Evolutionary conservation across 495 filamentous ascomycete genomes (phyloP), one percentile per base, ranked within the genome.

Genomic region (Aspergillus homomorphus): DNA sequence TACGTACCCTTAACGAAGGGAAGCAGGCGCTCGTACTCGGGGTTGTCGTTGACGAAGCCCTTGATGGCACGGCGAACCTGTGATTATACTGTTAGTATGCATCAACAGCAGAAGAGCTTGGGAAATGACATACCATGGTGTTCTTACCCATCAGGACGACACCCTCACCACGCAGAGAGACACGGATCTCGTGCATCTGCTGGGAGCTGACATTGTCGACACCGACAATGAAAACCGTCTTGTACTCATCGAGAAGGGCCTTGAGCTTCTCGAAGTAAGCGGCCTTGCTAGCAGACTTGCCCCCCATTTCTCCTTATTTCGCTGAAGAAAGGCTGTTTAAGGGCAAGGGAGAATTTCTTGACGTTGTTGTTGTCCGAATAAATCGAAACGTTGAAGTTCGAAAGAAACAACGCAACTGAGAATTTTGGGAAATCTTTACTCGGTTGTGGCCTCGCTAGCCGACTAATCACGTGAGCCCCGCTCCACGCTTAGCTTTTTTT

Each of bases 111-210:
- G 15, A 16, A 41, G 18, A 10, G 21, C 9, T 45, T 18, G 42
- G 7, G 21, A 20, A 49, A n/a, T 23, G 24, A 60, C 81, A 51
- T 75, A 91, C 92, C 93, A 98, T 98, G 74, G 93, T 98, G 84
- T 99, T 99, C 87, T 99, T 99, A 71, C 94, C 94, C 94, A 99
- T 99, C 77, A 98, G 84, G 62, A 98, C 91, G 66, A 96, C 87
- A 77, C 84, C 92, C 73, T 95, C 80, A 42, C 89, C 87, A 77
- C 92, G 89, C 74, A 97, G 86, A 69, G 87, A 78, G 67, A 86
- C 80, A 78, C 94, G 89, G 76, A 98, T 98, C 85, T 99, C 94
- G 89, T 99, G 94, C 94, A 99, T 99, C 87, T 99, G 94, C 87
- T 99, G 94, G 56, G 94, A 99, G 75, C 87, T 89, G 78, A 89